A percentile compares a stretch with the other conserved stretches of the same genome.
Evolutionary conservation across 1,139 yeast genomes (phyloP).

Genomic region (Saccharomyces hybrid): DNA sequence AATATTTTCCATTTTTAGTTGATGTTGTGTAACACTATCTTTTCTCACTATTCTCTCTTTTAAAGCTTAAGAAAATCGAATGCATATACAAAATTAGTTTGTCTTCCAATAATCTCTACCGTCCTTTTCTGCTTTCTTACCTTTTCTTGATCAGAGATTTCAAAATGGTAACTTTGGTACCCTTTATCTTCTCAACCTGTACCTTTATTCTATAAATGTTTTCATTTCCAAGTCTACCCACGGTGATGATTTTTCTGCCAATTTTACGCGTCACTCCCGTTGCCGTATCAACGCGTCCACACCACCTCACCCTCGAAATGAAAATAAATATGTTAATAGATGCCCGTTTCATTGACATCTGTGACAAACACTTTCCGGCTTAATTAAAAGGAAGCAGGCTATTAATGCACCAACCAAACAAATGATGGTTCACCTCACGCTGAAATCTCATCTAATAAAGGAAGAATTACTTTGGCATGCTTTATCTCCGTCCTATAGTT

Average conservation of each 20-base stretch:
- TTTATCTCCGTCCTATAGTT: background rate
- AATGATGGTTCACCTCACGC: background rate
- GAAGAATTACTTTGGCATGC: background rate
- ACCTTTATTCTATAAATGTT: background rate
- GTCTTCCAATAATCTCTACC: background rate
- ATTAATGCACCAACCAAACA: background rate
- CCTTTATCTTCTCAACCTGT: background rate
- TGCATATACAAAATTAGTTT: background rate
- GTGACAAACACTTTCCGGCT: background rate
- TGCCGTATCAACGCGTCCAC: background rate
- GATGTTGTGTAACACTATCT: background rate
- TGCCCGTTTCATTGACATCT: background rate
- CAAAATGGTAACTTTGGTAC: background rate
- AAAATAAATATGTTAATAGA: too few relatives aligned
- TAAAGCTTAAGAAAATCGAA: background rate
- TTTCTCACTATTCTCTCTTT: background rate
- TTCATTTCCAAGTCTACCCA: background rate
- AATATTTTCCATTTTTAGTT: constrained; percentile 15
- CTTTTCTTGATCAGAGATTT: background rate
- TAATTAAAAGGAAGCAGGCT: too few relatives aligned
- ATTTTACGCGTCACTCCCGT: constrained; percentile 3
- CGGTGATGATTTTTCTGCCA: background rate
- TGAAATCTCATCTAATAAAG: background rate
- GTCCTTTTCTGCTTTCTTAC: background rate
- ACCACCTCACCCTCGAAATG: background rate